phyloP scores from a whole-genome alignment of 257 asterid species.

The Solanum virginianum region DNA sequence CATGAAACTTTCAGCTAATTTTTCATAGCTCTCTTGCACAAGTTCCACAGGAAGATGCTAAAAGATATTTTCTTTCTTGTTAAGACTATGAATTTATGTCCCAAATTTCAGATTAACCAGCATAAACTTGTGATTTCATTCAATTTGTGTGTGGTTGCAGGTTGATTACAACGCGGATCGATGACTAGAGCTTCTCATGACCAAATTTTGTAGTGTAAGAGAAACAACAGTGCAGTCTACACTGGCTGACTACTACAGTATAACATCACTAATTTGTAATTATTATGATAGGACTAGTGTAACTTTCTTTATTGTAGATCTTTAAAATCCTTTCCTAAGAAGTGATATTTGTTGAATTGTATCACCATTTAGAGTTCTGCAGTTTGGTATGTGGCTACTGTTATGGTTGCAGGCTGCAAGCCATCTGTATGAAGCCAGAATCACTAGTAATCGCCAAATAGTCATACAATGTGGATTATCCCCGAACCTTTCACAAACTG shows the following conservation, averaged over 20 bases:
- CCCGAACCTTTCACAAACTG: not conserved
- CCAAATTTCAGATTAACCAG: not conserved
- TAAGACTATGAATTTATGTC: not conserved
- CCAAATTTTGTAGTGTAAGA: conserved; percentile 28
- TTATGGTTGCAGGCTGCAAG: not conserved
- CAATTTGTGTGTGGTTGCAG: conserved; percentile 14
- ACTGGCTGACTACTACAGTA: not conserved
- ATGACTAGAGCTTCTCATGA: conserved; percentile 5
- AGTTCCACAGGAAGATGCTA: not conserved
- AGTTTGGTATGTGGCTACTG: not conserved
- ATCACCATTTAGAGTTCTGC: not conserved
- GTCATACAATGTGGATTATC: not conserved
- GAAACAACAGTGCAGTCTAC: conserved; percentile 10
- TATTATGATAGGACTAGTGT: conserved; percentile 6
- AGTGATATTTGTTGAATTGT: not conserved
- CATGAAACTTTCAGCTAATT: not conserved
- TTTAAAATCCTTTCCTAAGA: not conserved
- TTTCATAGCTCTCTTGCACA: not conserved
- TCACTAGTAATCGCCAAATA: not conserved
- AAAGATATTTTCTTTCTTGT: not conserved
- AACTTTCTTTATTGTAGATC: not conserved
- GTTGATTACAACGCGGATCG: conserved; percentile 13
- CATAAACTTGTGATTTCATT: not conserved
- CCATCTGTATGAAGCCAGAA: not conserved
- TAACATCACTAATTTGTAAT: conserved; percentile 11